Conservation (phyloP, 352 stramenopile species). For the Globisporangium sylvaticum region DNA sequence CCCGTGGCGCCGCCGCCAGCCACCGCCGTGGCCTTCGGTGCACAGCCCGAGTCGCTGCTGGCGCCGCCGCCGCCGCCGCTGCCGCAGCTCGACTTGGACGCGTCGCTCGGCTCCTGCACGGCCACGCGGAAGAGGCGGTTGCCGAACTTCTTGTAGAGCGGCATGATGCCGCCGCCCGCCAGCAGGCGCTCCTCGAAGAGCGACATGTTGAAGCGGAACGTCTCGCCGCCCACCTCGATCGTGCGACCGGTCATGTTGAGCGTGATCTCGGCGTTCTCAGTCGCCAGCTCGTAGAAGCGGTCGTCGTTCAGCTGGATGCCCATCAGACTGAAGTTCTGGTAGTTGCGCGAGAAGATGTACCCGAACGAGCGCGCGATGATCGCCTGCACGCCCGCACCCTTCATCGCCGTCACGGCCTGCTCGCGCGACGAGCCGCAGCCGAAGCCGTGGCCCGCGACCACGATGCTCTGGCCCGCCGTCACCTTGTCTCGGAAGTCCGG, state of each 20-base stretch:
- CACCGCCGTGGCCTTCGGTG: conserved; percentile 33
- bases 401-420: conserved; percentile 79
- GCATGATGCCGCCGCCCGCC: conserved; percentile 79
- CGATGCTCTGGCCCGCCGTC: conserved; percentile 56
- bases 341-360: conserved; percentile 88
- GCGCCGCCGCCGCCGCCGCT: conserved; percentile 27
- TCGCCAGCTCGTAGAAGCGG: conserved; percentile 78
- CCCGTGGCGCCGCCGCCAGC: conserved; percentile 32
- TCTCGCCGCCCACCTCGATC: conserved; percentile 70
- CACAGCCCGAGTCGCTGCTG: conserved; percentile 19
- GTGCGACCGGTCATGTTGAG: conserved; percentile 82
- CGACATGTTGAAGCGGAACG: conserved; percentile 86
- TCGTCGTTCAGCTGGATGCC: conserved; percentile 80
- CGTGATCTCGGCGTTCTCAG: conserved; percentile 65
- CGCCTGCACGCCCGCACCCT: conserved; percentile 73
- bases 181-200: conserved; percentile 83
- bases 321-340: conserved; percentile 83
- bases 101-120: conserved; percentile 50
- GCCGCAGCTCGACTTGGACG: conserved; percentile 29
- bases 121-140: conserved; percentile 84
- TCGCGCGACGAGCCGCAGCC: conserved; percentile 83
- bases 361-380: conserved; percentile 83
- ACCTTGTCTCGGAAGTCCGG: conserved; percentile 86
- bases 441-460: conserved; percentile 79
- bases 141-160: conserved; percentile 84